A percentile compares a stretch with the other conserved stretches of the same genome.
phyloP scores from a whole-genome alignment of 2,329 filamentous ascomycete genomes.

The Xylaria sp. region DNA sequence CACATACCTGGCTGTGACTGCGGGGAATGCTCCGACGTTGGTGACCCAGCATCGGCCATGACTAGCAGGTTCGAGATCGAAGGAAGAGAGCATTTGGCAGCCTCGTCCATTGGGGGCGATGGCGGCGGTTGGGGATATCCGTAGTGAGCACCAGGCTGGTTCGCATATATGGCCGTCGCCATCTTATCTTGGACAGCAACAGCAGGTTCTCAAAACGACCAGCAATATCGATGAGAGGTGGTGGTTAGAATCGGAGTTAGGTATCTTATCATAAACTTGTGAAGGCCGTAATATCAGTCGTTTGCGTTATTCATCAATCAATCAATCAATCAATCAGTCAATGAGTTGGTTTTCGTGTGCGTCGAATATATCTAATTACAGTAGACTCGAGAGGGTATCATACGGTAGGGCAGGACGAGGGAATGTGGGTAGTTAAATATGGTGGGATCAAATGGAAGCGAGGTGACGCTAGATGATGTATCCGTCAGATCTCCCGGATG shows the following conservation, averaged over 20 bases:
- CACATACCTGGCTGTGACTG: conserved; percentile 52
- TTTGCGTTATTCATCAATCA: conserved; percentile 25
- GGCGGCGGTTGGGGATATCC: conserved; percentile 72
- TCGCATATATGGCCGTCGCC: conserved; percentile 59
- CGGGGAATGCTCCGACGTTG: conserved; percentile 65
- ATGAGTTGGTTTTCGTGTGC: conserved; percentile 29
- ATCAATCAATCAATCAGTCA: no score
- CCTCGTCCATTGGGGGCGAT: conserved; percentile 79
- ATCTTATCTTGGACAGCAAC: conserved; percentile 50
- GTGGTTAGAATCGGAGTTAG: conserved; percentile 32
- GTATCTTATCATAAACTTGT: conserved; percentile 31
- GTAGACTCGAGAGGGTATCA: conserved; percentile 36
- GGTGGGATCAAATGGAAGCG: conserved; percentile 53
- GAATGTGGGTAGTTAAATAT: conserved; percentile 58
- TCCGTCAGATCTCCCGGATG: conserved; percentile 60
- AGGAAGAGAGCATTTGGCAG: conserved; percentile 82
- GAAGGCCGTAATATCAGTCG: conserved; percentile 11
- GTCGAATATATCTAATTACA: conserved; percentile 31
- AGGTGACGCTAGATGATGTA: conserved; percentile 54
- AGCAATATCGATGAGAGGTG: conserved; percentile 29
- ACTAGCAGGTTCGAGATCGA: conserved; percentile 93
- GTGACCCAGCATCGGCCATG: conserved; percentile 77
- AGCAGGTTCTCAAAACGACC: conserved; percentile 37
- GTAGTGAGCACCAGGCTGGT: conserved; percentile 60
- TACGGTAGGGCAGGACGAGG: conserved; percentile 44